These are phyloP conservation scores for Fusarium piperis DNA, from an alignment of 2,329 filamentous ascomycete genomes.

Conservation along the genomic window DNA sequence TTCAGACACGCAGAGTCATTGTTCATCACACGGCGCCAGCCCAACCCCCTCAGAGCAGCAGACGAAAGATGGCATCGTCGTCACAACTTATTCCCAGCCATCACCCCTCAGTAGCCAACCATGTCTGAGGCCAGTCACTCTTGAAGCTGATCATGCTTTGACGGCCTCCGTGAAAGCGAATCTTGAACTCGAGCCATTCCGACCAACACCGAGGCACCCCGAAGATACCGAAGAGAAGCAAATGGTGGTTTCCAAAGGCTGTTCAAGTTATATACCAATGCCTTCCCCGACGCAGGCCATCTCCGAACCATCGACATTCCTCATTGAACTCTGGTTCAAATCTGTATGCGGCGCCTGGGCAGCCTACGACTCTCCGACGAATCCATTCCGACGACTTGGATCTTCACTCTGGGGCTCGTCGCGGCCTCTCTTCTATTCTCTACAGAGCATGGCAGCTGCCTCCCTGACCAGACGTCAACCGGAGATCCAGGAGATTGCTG, in stretches of 20 bases:
- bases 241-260: neutral
- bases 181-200: neutral
- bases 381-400: conserved; percentile 26
- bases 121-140: neutral
- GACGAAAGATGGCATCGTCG: no score
- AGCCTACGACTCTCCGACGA: conserved; percentile 32
- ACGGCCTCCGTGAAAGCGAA: neutral
- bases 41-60: neutral
- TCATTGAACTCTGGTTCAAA: conserved; percentile 35
- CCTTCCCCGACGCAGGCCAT: conserved; percentile 12
- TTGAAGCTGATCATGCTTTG: neutral
- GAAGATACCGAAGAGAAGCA: neutral
- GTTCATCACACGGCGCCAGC: neutral
- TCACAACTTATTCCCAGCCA: neutral
- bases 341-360: conserved; percentile 36
- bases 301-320: conserved; percentile 24
- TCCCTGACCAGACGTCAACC: conserved; percentile 20
- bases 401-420: conserved; percentile 30
- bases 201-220: neutral
- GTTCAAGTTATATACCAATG: neutral
- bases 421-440: conserved; percentile 25
- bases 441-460: conserved; percentile 35
- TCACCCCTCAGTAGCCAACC: neutral
- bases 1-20: neutral
- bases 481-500: conserved; percentile 26